Percentiles rank a stretch among this genome's conserved stretches.
Conservation (phyloP, 108 stramenopile genomes). For the Mayamaea pseudoterrestris region DNA sequence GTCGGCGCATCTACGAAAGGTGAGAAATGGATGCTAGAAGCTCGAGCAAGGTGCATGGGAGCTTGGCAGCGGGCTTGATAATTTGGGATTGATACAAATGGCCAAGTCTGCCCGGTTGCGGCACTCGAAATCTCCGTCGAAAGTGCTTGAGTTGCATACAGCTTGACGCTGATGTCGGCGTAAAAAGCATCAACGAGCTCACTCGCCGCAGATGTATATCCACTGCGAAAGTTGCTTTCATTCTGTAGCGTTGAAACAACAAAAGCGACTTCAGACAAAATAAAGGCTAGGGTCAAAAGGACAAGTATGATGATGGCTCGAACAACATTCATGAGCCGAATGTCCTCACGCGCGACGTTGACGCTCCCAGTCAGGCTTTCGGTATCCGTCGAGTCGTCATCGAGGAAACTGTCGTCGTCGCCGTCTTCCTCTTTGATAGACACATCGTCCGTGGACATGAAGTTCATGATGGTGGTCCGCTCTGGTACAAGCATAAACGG, state of each 20-base stretch:
- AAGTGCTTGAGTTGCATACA: background rate
- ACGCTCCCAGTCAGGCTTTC: background rate
- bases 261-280: background rate
- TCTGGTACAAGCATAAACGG: too few species aligned
- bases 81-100: too few species aligned
- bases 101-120: too few species aligned
- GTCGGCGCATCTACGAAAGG: too few species aligned
- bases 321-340: background rate
- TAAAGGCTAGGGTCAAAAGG: background rate
- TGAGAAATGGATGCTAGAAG: too few species aligned
- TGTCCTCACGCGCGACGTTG: background rate
- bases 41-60: too few species aligned
- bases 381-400: background rate
- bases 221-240: background rate
- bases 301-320: constrained; percentile 1
- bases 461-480: too few species aligned
- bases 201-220: background rate
- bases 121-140: too few species aligned
- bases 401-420: background rate
- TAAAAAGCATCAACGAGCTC: background rate
- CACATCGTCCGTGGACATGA: too few species aligned
- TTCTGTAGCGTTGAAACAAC: background rate
- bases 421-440: too few species aligned
- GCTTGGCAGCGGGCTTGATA: too few species aligned
- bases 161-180: background rate